Evolutionary conservation across 2,329 filamentous ascomycete species (phyloP), one percentile per base, ranked within the genome.

Genomic region (Hysterium pulicare): DNA sequence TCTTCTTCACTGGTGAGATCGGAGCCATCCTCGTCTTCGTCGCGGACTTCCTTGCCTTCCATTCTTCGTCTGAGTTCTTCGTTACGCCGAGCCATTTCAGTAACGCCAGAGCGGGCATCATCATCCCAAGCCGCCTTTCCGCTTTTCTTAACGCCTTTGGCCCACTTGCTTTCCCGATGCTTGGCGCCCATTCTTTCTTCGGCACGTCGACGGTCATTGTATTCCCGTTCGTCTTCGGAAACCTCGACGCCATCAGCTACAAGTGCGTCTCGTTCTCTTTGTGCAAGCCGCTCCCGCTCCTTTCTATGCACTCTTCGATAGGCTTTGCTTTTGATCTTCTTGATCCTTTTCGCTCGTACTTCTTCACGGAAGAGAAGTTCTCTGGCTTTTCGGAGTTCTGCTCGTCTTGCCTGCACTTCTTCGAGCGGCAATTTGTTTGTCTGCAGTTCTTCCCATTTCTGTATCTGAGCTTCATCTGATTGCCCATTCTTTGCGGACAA

Each of bases 271-370:
- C 73, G 71, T 51, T 84, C 80, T 37, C 75, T 70, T 46, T 80
- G 70, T 38, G 78, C 74, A 45, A 78, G 60, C 49, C 75, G 76
- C 61, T 84, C 79, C 11, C 81, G 74, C 61, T 86, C 87, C 62
- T 86, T 95, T 28, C 91, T 83, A 68, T 97, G 91, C 11, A 97
- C 85, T 33, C 90, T 84, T 42, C 91, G 87, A 64, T 95, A 98
- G 0, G 90, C 81, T 67, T 96, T 98, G 64, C 87, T 94, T 76
- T 98, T 98, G 72, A 98, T 98, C 74, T 97, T 97, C 72, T 96
- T 95, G 70, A 98, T 89, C 19, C 93, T 84, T 70, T 90, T 94
- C 6, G 90, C 81, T 43, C 90, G 85, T 33, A 90, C 84, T 59
- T 94, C 86, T 68, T 97, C 91, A 9, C 90, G 80, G 56, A 94